Conservation (phyloP, 805 yeast species). For the Ogataea trehaloabstinens region DNA sequence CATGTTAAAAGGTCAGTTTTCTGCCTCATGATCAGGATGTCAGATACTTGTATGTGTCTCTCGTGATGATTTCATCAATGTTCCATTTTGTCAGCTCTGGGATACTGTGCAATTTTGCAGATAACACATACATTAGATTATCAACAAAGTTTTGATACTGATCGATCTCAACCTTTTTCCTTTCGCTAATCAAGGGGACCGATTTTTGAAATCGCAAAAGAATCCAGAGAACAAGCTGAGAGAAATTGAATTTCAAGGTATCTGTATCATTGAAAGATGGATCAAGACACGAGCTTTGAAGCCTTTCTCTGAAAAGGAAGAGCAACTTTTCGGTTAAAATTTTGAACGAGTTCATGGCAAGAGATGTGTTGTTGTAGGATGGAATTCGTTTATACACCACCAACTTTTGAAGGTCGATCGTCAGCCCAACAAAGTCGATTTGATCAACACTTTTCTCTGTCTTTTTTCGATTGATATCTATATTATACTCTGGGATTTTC, state of each 20-base stretch:
- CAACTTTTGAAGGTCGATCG: conserved; percentile 33
- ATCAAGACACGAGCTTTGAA: conserved; percentile 31
- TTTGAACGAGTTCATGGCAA: conserved; percentile 12
- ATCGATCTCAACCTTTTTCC: conserved; percentile 6
- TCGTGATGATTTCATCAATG: background rate
- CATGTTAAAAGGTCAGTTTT: conserved; percentile 55
- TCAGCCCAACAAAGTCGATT: conserved; percentile 42
- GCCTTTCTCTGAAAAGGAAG: conserved; percentile 30
- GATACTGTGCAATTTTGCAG: background rate
- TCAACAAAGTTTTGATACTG: conserved; percentile 1
- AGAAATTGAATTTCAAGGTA: conserved; percentile 21
- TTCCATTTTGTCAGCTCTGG: background rate
- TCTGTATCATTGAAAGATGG: conserved; percentile 18
- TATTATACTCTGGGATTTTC: conserved; percentile 44
- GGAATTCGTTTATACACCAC: conserved; percentile 35
- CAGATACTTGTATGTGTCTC: conserved; percentile 47
- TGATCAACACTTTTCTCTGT: conserved; percentile 23
- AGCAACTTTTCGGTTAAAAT: conserved; percentile 25
- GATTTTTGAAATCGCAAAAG: conserved; percentile 19
- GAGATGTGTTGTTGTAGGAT: conserved; percentile 12
- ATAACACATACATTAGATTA: background rate
- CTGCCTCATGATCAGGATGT: conserved; percentile 36
- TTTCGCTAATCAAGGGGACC: conserved; percentile 8
- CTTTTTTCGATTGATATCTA: conserved; percentile 40
- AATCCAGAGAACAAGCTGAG: conserved; percentile 16